phyloP scores from a whole-genome alignment of 257 asterid genomes.

The Jasminum sambac region DNA sequence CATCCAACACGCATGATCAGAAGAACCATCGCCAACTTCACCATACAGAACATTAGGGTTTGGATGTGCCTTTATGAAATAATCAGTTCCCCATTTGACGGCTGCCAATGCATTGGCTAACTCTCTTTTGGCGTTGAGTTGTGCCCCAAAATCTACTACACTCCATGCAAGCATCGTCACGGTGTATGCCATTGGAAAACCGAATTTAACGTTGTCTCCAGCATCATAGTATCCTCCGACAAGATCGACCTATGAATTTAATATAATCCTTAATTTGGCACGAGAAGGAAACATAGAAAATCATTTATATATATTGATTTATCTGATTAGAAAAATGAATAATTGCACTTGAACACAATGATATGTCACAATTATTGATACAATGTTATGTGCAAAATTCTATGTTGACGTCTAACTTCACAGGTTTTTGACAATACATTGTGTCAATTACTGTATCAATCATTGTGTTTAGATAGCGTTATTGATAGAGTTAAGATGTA shows the following conservation, averaged over 20 bases:
- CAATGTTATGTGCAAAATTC: no score
- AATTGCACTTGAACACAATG: no score
- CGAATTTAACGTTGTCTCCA: slow-evolving; percentile 75
- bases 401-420: no score
- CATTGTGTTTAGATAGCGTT: no score
- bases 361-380: no score
- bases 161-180: slow-evolving; percentile 71
- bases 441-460: no score
- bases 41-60: slow-evolving; percentile 53
- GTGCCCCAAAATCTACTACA: slow-evolving; percentile 38
- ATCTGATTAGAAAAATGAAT: no score
- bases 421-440: no score
- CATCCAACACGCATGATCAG: slow-evolving; percentile 70
- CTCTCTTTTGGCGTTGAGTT: slow-evolving; percentile 35
- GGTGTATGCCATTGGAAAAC: slow-evolving; percentile 71
- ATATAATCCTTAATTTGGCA: background rate
- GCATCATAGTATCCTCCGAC: slow-evolving; percentile 79
- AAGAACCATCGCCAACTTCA: slow-evolving; percentile 58
- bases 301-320: no score
- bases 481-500: no score
- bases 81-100: slow-evolving; percentile 70
- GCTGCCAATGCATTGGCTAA: slow-evolving; percentile 36
- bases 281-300: background rate
- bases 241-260: slow-evolving; percentile 47
- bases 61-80: slow-evolving; percentile 64